Base-by-base conservation (phyloP, 176 grass and related monocot genomes). In the Aegilops tauschii region DNA sequence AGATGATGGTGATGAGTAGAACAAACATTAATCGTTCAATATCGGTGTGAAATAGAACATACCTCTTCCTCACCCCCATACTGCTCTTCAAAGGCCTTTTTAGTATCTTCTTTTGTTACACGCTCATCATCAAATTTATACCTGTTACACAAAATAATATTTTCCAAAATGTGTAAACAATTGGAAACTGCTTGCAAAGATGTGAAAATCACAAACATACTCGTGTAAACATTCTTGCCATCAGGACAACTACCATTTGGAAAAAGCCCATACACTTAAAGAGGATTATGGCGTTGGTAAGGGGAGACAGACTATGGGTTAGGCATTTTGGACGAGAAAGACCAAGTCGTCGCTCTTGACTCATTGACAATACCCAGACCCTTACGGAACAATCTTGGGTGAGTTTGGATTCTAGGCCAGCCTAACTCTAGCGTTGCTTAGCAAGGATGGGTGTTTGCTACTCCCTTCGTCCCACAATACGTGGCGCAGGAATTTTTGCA, bases 21-120 rank as follows among this genome's bases (percentile, higher is more conserved):
- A 65, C 14, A 37, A 82, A 81, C 11, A 36, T 42, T 77, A 78
- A 77, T 80, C 65, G 3, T 61, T 79, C 70, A 72, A 86, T 58
- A 47, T 73, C 8, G 69, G 70, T 27, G 40, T 42, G 36, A 14
- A 62, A 80, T 29, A 76, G 32, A 83, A 77, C 50, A 78, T 42
- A 95, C 96, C 91, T 98, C 96, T 91, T 98, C 96, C 78, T 95
- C 96, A 23, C 93, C 93, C 70, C 93, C 96, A 77, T 98, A 98
- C 73, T 98, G 96, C 39, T 98, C 93, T 90, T 98, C 96, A 56
- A 98, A 72, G 75, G 93, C 96, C 80, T 90, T 98, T 75, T 98
- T 95, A 52, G 80, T 80, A 85, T 95, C 93, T 92, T 98, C 96
- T 92, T 98, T 98, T 80, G 96, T 98, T 86, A 98, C 93, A 56